Percentiles rank a stretch among this genome's conserved stretches.
Evolutionary conservation across 305 asterid species (phyloP).

Genomic region (Fraxinus angustifolia): DNA sequence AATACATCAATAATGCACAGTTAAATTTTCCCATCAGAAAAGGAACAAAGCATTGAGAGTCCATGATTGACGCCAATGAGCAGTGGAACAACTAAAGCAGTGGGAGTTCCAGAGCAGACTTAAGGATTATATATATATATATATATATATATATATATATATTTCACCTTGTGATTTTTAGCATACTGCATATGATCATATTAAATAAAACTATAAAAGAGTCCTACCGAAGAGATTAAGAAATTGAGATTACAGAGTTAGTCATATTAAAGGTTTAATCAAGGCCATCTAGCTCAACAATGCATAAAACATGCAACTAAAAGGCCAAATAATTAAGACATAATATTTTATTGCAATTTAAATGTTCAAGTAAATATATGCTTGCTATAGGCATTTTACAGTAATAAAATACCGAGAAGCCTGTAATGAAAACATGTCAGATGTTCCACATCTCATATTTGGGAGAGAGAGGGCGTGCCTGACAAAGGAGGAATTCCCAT

Average conservation of each 20-base stretch:
- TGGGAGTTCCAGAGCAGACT: neutral
- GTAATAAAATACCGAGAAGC: neutral
- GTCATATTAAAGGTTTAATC: neutral
- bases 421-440: neutral
- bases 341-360: neutral
- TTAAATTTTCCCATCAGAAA: neutral
- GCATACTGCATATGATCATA: neutral
- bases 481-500: slow-evolving; percentile 58
- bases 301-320: neutral
- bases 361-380: neutral
- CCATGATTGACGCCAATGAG: neutral
- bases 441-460: neutral
- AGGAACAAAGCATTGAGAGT: neutral
- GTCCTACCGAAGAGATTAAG: neutral
- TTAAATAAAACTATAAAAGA: neutral
- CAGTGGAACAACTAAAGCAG: neutral
- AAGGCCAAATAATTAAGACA: neutral
- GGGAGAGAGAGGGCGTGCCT: slow-evolving; percentile 30
- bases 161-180: neutral
- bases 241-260: neutral
- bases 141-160: neutral
- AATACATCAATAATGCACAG: neutral
- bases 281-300: neutral
- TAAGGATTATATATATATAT: neutral
- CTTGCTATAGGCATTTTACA: neutral